Evolutionary conservation across 208 protist species (phyloP).

Genomic region (Leishmania amazonensis): DNA sequence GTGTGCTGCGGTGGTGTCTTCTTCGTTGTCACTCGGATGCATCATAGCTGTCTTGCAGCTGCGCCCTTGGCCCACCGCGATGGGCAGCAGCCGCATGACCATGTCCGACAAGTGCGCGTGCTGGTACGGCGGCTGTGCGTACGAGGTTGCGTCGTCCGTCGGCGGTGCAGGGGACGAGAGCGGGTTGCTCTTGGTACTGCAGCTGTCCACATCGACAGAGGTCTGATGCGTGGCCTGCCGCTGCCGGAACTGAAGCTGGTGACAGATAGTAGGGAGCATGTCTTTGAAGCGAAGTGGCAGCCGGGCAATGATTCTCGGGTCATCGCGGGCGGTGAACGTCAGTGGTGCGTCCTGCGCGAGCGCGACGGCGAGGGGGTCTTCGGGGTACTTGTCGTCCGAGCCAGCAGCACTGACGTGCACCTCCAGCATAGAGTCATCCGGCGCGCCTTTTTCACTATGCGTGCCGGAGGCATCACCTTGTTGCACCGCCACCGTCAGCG

Average conservation of each 20-base stretch:
- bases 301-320: conserved; percentile 22
- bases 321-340: conserved; percentile 29
- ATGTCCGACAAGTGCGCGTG: conserved; percentile 20
- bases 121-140: neutral
- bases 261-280: conserved; percentile 15
- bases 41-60: conserved; percentile 21
- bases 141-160: neutral
- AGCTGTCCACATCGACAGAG: conserved; percentile 3
- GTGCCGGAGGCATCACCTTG: neutral
- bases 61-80: conserved; percentile 22
- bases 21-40: conserved; percentile 12
- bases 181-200: neutral
- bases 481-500: neutral
- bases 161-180: neutral
- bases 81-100: conserved; percentile 15
- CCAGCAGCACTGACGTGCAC: neutral
- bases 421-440: neutral
- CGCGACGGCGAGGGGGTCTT: conserved; percentile 20
- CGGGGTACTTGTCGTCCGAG: neutral
- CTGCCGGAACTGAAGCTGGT: conserved; percentile 29
- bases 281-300: conserved; percentile 26
- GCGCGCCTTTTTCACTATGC: neutral
- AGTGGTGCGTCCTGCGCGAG: conserved; percentile 25
- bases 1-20: neutral
- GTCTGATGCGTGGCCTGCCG: conserved; percentile 25